These are phyloP conservation scores for Corymbia maculata DNA, from an alignment of 345 rosid species.

Conservation along the genomic window DNA sequence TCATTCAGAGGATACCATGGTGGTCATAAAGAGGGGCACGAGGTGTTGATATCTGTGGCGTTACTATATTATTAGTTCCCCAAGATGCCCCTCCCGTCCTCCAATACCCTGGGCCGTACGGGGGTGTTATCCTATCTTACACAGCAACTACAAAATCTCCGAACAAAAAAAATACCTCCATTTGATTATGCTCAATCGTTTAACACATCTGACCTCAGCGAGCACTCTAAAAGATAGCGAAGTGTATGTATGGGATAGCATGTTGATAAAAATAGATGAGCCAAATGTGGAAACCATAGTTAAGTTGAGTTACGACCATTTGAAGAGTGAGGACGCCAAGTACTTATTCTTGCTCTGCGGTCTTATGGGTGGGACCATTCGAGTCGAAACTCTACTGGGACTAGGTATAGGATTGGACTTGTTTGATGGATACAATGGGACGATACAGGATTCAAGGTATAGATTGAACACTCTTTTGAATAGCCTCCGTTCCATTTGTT, in stretches of 20 bases:
- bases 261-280: rapidly evolving
- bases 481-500: rapidly evolving
- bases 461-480: no score
- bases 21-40: background rate
- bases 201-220: no score
- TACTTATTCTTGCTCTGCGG: background rate
- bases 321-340: rapidly evolving
- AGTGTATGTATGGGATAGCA: rapidly evolving
- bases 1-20: background rate
- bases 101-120: no score
- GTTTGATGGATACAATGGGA: background rate
- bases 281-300: no score
- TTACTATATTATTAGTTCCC: no score
- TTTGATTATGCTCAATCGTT: no score
- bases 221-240: rapidly evolving
- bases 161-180: no score
- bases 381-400: background rate
- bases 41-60: no score
- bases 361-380: background rate
- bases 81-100: no score
- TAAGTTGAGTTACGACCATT: no score
- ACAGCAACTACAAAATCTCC: no score
- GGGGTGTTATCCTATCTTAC: no score
- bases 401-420: background rate
- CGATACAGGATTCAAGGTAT: rapidly evolving